Conservation (phyloP, 495 filamentous ascomycete species). For the Acidiella bohemica region DNA sequence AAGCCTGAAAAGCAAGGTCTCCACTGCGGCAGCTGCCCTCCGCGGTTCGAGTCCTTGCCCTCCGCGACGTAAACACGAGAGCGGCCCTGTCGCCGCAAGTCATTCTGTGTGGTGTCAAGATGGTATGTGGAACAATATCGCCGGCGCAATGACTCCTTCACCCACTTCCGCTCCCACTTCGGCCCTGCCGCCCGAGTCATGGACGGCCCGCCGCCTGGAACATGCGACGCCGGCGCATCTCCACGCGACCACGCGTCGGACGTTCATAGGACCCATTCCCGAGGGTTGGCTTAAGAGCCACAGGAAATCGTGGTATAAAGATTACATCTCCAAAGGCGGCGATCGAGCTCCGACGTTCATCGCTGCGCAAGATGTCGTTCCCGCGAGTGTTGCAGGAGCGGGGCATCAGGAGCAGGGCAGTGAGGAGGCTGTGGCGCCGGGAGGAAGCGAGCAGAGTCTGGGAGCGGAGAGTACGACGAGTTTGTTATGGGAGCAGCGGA, state of each 20-base stretch:
- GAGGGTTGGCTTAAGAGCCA: conserved; percentile 55
- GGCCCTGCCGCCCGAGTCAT: conserved; percentile 26
- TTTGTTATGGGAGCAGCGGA: conserved; percentile 12
- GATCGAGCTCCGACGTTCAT: conserved; percentile 18
- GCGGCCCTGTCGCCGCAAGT: too few relatives aligned
- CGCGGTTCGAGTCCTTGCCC: too few relatives aligned
- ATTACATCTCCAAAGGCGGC: conserved; percentile 37
- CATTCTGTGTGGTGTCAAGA: too few relatives aligned
- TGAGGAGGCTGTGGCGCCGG: conserved; percentile 26
- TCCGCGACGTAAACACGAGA: too few relatives aligned
- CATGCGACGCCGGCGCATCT: conserved; percentile 51
- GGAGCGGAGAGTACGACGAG: conserved; percentile 14
- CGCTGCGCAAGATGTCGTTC: conserved; percentile 3
- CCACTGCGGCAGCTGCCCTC: too few relatives aligned
- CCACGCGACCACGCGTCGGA: conserved; percentile 47
- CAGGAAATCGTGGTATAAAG: conserved; percentile 49
- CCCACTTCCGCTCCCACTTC: too few relatives aligned
- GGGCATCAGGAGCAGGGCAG: neutral
- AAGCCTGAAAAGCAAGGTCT: too few relatives aligned
- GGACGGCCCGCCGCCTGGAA: conserved; percentile 23
- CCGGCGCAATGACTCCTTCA: too few relatives aligned
- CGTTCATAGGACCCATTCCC: conserved; percentile 57
- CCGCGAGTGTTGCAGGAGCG: neutral
- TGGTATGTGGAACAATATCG: too few relatives aligned
- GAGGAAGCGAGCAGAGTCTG: conserved; percentile 13